Percentiles rank a stretch among this genome's conserved stretches.
Conservation (phyloP, 192 early-diverging fungal genomes). For the Umbelopsis sp. region DNA sequence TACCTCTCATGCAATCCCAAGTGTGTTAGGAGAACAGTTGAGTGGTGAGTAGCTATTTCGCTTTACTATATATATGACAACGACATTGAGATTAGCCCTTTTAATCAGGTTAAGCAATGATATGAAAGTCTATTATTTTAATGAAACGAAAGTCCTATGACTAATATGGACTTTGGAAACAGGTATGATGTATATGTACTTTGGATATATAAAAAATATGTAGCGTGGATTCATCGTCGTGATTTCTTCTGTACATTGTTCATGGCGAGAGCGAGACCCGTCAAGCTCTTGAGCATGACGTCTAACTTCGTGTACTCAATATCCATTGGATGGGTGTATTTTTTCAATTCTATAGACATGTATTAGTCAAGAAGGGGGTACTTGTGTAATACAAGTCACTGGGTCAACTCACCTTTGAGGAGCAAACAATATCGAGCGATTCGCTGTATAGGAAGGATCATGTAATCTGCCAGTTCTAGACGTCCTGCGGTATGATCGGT, state of each 20-base stretch:
- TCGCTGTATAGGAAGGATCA: constrained; percentile 79
- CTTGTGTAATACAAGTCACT: neutral
- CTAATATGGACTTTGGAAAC: no score
- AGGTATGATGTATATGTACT: no score
- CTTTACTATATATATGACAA: no score
- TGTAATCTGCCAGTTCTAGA: constrained; percentile 67
- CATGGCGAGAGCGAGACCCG: constrained; percentile 34
- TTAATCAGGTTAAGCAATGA: no score
- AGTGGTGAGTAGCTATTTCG: no score
- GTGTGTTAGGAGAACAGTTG: no score
- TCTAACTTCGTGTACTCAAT: constrained; percentile 29
- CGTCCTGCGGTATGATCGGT: constrained; percentile 41
- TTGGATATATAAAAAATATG: neutral
- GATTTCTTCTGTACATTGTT: constrained; percentile 27
- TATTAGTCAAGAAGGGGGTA: neutral
- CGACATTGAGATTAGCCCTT: no score
- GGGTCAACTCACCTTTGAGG: constrained; percentile 44
- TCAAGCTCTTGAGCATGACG: constrained; percentile 29
- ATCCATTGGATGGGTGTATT: constrained; percentile 32
- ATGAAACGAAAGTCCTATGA: no score
- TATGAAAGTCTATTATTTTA: no score
- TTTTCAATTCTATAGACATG: constrained; percentile 34
- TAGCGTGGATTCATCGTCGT: neutral
- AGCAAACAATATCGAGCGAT: constrained; percentile 74
- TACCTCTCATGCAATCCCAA: no score